Conservation (phyloP, 306 rosid genomes). For the Gillenia trifoliata region DNA sequence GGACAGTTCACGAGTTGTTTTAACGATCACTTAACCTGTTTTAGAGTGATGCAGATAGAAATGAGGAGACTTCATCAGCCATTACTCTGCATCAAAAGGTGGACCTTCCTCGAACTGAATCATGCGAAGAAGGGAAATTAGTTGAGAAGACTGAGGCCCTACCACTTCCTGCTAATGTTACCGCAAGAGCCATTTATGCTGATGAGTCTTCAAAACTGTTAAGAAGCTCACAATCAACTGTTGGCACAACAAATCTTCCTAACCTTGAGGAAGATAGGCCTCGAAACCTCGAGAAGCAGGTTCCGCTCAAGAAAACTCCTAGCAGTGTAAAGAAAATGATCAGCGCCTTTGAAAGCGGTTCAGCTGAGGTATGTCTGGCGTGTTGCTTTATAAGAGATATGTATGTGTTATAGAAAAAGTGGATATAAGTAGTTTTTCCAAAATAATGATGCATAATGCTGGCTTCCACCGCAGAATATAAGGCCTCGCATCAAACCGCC, state of each 20-base stretch:
- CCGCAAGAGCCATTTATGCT: slow-evolving; percentile 23
- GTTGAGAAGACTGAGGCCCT: slow-evolving; percentile 28
- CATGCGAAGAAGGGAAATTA: slow-evolving; percentile 15
- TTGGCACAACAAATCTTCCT: slow-evolving; percentile 17
- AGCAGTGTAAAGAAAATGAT: slow-evolving; percentile 66
- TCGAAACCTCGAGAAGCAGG: slow-evolving; percentile 14
- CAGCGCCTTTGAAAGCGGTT: slow-evolving; percentile 64
- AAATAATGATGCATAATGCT: slow-evolving; percentile 20
- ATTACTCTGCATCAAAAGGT: slow-evolving; percentile 21
- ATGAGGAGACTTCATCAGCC: slow-evolving; percentile 34
- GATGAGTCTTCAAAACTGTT: slow-evolving; percentile 13
- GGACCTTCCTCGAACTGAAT: slow-evolving; percentile 22
- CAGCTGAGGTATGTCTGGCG: slow-evolving; percentile 53
- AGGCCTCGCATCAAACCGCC: slow-evolving; percentile 49
- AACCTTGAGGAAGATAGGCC: slow-evolving; percentile 16
- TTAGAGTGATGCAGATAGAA: slow-evolving; percentile 71
- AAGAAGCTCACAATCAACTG: slow-evolving; percentile 27
- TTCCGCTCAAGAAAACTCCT: slow-evolving; percentile 27
- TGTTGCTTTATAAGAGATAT: slow-evolving; percentile 7
- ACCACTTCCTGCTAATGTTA: slow-evolving; percentile 23
- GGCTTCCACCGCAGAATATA: slow-evolving; percentile 45
- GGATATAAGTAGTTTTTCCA: not conserved
- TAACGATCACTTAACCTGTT: slow-evolving; percentile 55
- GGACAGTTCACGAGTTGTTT: slow-evolving; percentile 29
- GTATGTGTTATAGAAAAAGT: no score